These are phyloP conservation scores for Pythium myriotylum DNA, from an alignment of 352 stramenopile species.

Conservation along the genomic window DNA sequence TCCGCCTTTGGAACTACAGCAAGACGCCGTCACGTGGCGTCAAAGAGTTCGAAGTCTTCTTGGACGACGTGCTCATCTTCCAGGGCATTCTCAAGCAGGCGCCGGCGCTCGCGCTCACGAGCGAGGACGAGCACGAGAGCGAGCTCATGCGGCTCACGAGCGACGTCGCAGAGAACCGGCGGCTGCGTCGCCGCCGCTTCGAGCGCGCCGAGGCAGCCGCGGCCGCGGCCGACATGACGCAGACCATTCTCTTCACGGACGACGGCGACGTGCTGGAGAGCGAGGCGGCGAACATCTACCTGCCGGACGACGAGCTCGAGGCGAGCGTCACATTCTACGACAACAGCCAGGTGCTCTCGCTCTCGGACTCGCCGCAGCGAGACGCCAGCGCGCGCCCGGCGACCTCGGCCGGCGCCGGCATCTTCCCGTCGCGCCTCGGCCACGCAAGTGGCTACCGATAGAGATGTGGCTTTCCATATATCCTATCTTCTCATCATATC, in stretches of 20 bases:
- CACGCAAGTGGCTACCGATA: conserved; percentile 9
- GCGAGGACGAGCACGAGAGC: conserved; percentile 27
- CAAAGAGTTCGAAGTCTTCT: conserved; percentile 76
- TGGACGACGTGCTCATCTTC: conserved; percentile 86
- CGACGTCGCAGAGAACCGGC: conserved; percentile 40
- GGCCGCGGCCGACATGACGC: conserved; percentile 55
- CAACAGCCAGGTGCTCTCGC: conserved; percentile 69
- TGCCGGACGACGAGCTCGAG: conserved; percentile 63
- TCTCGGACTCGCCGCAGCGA: conserved; percentile 52
- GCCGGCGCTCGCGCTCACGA: conserved; percentile 34
- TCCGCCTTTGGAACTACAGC: conserved; percentile 89
- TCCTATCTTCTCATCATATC: not conserved
- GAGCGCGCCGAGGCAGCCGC: conserved; percentile 49
- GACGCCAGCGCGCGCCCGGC: conserved; percentile 45
- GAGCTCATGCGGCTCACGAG: conserved; percentile 26
- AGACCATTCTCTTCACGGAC: conserved; percentile 79
- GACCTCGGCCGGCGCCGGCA: conserved; percentile 38
- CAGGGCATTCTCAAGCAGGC: conserved; percentile 56
- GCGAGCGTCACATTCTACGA: conserved; percentile 74
- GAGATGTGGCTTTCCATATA: not conserved
- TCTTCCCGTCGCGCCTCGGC: not conserved
- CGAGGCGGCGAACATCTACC: conserved; percentile 55
- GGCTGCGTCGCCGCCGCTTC: conserved; percentile 42
- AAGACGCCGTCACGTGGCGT: conserved; percentile 81
- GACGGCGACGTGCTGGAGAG: conserved; percentile 56